phyloP scores from a whole-genome alignment of 148 eudicot genomes.

The Silene uniflora region DNA sequence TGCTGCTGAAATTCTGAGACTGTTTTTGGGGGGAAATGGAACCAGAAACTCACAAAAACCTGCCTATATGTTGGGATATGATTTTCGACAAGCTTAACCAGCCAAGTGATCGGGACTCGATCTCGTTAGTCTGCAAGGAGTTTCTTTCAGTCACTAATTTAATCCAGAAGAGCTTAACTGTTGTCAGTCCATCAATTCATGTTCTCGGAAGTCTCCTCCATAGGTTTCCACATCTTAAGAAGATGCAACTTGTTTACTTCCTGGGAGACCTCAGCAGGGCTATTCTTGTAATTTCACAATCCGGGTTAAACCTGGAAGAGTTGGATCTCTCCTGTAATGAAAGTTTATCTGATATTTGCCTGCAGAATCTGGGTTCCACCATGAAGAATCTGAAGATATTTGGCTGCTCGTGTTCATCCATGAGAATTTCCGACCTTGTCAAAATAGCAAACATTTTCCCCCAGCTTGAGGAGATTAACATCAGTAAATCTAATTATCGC shows the following conservation, averaged over 20 bases:
- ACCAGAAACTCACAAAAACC: conserved; percentile 7
- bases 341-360: no score
- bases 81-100: conserved; percentile 13
- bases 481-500: conserved; percentile 3
- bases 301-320: no score
- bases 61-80: conserved; percentile 24
- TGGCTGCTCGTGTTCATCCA: conserved; percentile 12
- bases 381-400: conserved; percentile 26
- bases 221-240: conserved; percentile 21
- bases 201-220: conserved; percentile 17
- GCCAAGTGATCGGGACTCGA: conserved; percentile 11
- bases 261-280: conserved; percentile 18
- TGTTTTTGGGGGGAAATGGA: background rate
- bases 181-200: conserved; percentile 15
- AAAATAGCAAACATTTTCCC: conserved; percentile 22
- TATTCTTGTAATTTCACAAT: no score
- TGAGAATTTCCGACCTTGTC: conserved; percentile 24
- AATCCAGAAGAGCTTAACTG: background rate
- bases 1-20: background rate
- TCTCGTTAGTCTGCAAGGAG: conserved; percentile 27
- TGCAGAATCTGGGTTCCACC: conserved; percentile 17
- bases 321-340: no score
- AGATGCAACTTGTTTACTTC: conserved; percentile 15
- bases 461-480: conserved; percentile 21
- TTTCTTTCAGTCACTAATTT: conserved; percentile 20